Evolutionary conservation across 2,329 filamentous ascomycete genomes (phyloP).

Genomic region (Salinomyces thailandicus): DNA sequence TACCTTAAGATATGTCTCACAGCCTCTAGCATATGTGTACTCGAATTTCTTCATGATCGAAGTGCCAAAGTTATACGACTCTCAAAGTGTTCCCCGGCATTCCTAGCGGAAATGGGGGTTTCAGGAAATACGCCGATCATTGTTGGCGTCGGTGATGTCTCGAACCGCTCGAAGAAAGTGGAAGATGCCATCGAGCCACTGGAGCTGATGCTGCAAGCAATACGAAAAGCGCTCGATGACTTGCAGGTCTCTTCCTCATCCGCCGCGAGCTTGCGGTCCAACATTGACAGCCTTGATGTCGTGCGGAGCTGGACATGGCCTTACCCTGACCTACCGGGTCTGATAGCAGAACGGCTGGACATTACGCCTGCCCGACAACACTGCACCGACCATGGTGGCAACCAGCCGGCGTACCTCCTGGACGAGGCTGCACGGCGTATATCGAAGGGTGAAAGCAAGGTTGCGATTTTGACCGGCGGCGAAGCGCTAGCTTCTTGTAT

Average conservation of each 20-base stretch:
- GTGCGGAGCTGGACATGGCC: constrained; percentile 58
- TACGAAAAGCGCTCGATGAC: constrained; percentile 43
- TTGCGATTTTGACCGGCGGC: constrained; percentile 52
- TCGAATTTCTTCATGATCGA: too few species aligned
- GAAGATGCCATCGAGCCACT: constrained; percentile 50
- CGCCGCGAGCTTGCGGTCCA: constrained; percentile 28
- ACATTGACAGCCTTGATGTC: constrained; percentile 49
- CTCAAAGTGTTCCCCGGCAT: too few species aligned
- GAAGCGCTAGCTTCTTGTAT: constrained; percentile 53
- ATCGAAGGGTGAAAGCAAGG: constrained; percentile 41
- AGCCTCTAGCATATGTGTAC: too few species aligned
- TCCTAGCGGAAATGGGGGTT: too few species aligned
- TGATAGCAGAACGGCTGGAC: constrained; percentile 42
- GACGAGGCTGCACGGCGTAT: constrained; percentile 53
- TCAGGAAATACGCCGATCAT: constrained; percentile 41
- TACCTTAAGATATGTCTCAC: too few species aligned
- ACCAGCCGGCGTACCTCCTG: constrained; percentile 52
- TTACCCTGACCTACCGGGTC: constrained; percentile 48
- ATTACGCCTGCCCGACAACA: constrained; percentile 39
- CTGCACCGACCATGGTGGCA: constrained; percentile 51
- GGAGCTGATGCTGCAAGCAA: constrained; percentile 48
- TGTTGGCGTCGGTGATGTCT: constrained; percentile 52
- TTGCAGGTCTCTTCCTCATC: constrained; percentile 26
- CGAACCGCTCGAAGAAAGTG: constrained; percentile 44
- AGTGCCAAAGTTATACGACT: too few species aligned